These are phyloP conservation scores for Blastocystis sp. DNA, from an alignment of 352 stramenopile genomes.

Conservation along the genomic window DNA sequence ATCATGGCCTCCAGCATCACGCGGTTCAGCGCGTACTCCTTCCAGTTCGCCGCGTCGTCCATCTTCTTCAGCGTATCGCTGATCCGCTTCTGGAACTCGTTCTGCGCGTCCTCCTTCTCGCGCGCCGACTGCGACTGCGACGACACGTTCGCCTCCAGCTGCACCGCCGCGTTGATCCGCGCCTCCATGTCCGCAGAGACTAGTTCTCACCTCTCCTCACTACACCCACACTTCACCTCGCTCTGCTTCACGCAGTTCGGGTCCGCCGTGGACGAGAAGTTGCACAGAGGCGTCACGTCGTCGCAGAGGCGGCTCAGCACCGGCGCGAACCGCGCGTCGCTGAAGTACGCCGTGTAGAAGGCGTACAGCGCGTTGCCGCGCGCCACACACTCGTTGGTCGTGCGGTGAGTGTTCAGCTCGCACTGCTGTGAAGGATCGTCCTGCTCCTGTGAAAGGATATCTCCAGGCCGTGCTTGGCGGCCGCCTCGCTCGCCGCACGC, in stretches of 20 bases:
- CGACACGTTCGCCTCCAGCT: neutral
- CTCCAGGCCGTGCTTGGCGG: neutral
- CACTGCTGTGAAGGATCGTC: neutral
- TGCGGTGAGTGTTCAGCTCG: constrained; percentile 12
- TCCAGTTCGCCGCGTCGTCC: neutral
- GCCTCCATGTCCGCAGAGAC: neutral
- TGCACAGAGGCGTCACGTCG: neutral
- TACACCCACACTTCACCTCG: neutral
- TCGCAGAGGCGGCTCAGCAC: constrained; percentile 12
- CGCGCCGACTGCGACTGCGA: neutral
- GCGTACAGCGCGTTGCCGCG: constrained; percentile 44
- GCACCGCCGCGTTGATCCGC: neutral
- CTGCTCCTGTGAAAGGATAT: neutral
- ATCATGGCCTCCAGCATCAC: neutral
- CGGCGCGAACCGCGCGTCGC: neutral
- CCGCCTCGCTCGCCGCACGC: neutral
- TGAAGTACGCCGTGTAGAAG: constrained; percentile 36
- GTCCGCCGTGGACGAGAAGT: neutral
- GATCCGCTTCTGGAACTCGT: constrained; percentile 22
- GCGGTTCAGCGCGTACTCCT: constrained; percentile 23
- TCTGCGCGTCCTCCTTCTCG: neutral
- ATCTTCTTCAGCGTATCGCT: constrained; percentile 11
- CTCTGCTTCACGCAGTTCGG: neutral
- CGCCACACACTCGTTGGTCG: neutral
- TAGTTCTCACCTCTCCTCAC: neutral